Base-by-base conservation (phyloP, 495 filamentous ascomycete genomes). In the Patellaria atrata region DNA sequence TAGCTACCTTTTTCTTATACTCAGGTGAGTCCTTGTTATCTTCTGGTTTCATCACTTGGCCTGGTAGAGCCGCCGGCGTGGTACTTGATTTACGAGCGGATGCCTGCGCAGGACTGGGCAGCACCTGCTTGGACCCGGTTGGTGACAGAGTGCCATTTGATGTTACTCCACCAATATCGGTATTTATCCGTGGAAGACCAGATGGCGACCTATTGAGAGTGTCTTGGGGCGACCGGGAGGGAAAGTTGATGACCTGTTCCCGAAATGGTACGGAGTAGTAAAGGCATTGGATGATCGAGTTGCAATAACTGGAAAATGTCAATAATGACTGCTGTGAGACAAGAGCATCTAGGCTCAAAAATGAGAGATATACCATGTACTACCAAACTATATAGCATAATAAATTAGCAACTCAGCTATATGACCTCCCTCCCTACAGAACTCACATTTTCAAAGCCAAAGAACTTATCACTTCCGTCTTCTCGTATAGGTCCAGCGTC, bases 381-480 rank as follows among this genome's bases (percentile, higher is more conserved):
- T 96, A 44, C 89, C 89, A 60, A 87, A 93, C 85, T 96, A 38
- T 27, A 43, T 21, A n/a, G n/a, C n/a, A n/a, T n/a, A n/a, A n/a
- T n/a, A n/a, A n/a, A n/a, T n/a, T n/a, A n/a, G n/a, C n/a, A n/a
- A n/a, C n/a, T n/a, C n/a, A n/a, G n/a, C n/a, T n/a, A n/a, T n/a
- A n/a, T n/a, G n/a, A n/a, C n/a, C n/a, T n/a, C n/a, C n/a, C n/a
- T n/a, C n/a, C 11, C 13, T 33, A n/a, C n/a, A n/a, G n/a, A 11
- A 58, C 81, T 66, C 65, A 94, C 85, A 63, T 97, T 97, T 59
- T 96, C 89, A 65, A 96, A 76, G 2, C 91, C 89, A 63, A 87
- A 96, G 60, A 92, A 96, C 64, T 94, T 94, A 59, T 97, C 89
- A 56, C 80, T 94, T 14, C 91, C 89, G 63, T 97, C 86, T 23